phyloP scores from a whole-genome alignment of 2,329 filamentous ascomycete genomes.

The Cladophialophora yegresii region DNA sequence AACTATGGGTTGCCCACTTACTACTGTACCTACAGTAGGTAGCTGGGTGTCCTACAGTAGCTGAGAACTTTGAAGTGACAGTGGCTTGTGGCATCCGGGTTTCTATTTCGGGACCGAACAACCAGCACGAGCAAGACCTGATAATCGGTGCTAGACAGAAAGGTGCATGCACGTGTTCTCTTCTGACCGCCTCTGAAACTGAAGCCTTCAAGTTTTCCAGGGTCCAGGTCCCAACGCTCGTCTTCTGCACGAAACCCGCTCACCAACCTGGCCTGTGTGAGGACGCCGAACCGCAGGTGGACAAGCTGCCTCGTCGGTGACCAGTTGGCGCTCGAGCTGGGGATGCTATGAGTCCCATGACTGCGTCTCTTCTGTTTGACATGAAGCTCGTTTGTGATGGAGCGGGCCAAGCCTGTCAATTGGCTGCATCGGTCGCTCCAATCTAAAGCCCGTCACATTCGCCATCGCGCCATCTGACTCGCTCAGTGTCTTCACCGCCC shows the following conservation, averaged over 20 bases:
- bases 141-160: too few relatives aligned
- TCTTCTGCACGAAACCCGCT: background rate
- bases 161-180: too few relatives aligned
- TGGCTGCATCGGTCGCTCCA: background rate
- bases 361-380: background rate
- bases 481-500: background rate
- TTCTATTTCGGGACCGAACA: background rate
- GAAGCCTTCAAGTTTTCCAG: background rate
- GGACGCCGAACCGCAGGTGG: background rate
- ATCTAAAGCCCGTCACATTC: conserved; percentile 3
- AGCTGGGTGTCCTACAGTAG: too few relatives aligned
- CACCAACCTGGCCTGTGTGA: background rate
- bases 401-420: background rate
- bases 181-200: too few relatives aligned
- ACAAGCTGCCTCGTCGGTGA: background rate
- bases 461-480: conserved; percentile 3
- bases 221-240: background rate
- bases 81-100: background rate
- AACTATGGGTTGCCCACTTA: too few relatives aligned
- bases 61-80: background rate
- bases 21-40: too few relatives aligned
- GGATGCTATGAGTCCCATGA: background rate
- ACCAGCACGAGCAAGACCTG: background rate
- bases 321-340: background rate
- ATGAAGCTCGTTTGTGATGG: conserved; percentile 3